phyloP scores from a whole-genome alignment of 2,329 filamentous ascomycete species.

The Myriosclerotinia curreyana region DNA sequence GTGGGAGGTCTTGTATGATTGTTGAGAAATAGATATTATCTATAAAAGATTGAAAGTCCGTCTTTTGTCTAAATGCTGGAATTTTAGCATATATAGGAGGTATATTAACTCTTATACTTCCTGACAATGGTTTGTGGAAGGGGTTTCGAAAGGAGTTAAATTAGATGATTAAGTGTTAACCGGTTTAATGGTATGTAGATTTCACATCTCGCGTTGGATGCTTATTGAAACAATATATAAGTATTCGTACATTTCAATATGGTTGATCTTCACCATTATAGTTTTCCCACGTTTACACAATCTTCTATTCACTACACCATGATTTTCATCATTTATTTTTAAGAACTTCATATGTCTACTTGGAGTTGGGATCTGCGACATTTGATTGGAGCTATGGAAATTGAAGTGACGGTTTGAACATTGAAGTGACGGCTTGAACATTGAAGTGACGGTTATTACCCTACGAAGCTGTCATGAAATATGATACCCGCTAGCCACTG shows the following conservation, averaged over 20 bases:
- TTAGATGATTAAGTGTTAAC: not conserved
- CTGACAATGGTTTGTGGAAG: not conserved
- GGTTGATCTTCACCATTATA: not conserved
- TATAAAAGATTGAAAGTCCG: not conserved
- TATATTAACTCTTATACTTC: not conserved
- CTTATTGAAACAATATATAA: not conserved
- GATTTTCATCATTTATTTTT: not conserved
- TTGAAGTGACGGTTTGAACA: not conserved
- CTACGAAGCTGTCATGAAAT: not conserved
- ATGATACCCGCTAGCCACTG: not conserved
- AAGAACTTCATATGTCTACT: not conserved
- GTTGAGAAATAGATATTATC: slow-evolving; percentile 10
- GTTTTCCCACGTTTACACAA: not conserved
- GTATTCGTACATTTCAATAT: not conserved
- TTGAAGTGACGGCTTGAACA: not conserved
- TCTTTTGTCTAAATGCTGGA: not conserved
- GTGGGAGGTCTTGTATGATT: slow-evolving; percentile 13
- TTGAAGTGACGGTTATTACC: not conserved
- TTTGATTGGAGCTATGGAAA: no score
- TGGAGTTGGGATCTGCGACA: not conserved
- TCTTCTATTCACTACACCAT: not conserved
- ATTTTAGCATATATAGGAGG: not conserved
- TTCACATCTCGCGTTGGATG: not conserved
- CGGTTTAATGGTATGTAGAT: not conserved
- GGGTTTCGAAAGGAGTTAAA: not conserved